Percentiles rank a stretch among this genome's conserved stretches.
Evolutionary conservation across 2,329 filamentous ascomycete species (phyloP).

Genomic region (Talaromyces rugulosus): DNA sequence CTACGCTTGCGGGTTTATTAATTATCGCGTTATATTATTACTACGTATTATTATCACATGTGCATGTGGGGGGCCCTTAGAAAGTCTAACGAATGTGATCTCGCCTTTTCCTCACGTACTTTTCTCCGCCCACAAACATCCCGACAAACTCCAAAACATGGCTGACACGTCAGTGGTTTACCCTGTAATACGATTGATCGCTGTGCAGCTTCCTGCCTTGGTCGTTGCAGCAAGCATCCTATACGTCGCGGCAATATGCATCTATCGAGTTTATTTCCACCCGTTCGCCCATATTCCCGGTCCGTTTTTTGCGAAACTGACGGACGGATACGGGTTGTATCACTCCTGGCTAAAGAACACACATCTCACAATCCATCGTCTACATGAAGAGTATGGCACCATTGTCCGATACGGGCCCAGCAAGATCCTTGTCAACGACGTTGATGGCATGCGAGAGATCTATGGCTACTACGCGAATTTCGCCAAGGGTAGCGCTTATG

Average conservation of each 20-base stretch:
- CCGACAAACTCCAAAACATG: background rate
- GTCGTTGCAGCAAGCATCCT: background rate
- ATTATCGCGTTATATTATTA: background rate
- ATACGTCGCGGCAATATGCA: constrained; percentile 1
- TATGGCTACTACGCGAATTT: constrained; percentile 5
- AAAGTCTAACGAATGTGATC: background rate
- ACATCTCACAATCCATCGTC: constrained; percentile 1
- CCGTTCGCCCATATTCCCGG: constrained; percentile 5
- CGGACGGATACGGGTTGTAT: constrained; percentile 5
- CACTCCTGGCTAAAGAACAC: constrained; percentile 8
- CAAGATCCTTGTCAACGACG: constrained; percentile 4
- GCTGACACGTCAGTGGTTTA: background rate
- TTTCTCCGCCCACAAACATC: background rate
- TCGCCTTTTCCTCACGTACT: background rate
- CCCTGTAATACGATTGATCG: background rate
- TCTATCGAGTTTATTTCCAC: constrained; percentile 8
- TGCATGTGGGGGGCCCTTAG: background rate
- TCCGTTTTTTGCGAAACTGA: constrained; percentile 4
- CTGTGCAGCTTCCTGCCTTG: background rate
- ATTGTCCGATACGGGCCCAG: constrained; percentile 6
- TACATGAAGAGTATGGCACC: constrained; percentile 2
- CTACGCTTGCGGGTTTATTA: background rate
- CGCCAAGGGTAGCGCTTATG: background rate
- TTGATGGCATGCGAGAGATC: constrained; percentile 4
- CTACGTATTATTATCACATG: background rate